Conservation (phyloP, 148 eudicot species). For the Persicaria maculosa region DNA sequence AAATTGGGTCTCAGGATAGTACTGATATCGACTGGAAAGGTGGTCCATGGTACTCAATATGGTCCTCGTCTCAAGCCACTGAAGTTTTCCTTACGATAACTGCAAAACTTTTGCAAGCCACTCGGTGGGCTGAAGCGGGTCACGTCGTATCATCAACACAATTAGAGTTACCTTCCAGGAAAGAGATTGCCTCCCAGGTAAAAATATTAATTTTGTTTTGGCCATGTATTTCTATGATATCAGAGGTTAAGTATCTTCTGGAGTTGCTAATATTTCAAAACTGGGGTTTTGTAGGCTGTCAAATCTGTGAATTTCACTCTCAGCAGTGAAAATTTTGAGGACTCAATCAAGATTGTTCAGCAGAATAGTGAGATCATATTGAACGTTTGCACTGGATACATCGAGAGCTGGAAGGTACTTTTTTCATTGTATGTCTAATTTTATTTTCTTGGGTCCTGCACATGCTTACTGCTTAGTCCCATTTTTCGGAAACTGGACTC, state of each 20-base stretch:
- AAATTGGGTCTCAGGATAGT: conserved; percentile 50
- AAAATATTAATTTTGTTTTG: not conserved
- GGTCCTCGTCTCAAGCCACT: conserved; percentile 45
- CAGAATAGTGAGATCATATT: conserved; percentile 58
- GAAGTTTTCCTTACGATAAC: conserved; percentile 68
- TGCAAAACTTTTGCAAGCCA: conserved; percentile 43
- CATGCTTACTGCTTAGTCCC: too few relatives aligned
- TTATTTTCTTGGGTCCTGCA: not conserved
- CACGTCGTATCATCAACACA: conserved; percentile 74
- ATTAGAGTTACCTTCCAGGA: conserved; percentile 60
- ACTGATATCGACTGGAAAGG: conserved; percentile 47
- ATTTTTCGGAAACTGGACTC: not conserved
- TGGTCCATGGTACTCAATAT: conserved; percentile 68
- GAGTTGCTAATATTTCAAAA: conserved; percentile 6
- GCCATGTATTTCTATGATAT: not conserved
- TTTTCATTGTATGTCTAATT: not conserved
- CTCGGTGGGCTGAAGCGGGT: conserved; percentile 82
- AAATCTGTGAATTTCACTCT: conserved; percentile 28
- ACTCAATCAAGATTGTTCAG: conserved; percentile 38
- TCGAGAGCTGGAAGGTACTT: conserved; percentile 86
- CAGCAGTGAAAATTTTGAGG: conserved; percentile 39
- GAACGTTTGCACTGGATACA: conserved; percentile 50
- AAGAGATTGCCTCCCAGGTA: conserved; percentile 47
- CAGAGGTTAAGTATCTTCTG: not conserved
- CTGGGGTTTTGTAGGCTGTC: conserved; percentile 35